These are phyloP conservation scores for Boletus rubroflammeus DNA, from an alignment of 768 basidiomycete genomes.

Conservation along the genomic window DNA sequence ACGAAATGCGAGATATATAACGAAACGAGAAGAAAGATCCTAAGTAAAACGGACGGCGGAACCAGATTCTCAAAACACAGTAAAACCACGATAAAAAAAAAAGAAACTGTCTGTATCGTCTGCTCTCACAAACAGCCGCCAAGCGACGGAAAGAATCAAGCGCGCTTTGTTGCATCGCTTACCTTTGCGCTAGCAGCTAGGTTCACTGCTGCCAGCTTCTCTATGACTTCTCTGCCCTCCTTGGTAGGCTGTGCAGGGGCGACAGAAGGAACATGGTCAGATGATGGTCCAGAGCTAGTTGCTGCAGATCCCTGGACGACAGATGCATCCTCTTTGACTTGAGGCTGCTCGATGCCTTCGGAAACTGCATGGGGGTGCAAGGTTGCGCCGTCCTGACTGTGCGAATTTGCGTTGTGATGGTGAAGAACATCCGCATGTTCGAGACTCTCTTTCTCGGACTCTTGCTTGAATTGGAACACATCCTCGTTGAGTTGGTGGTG, in stretches of 20 bases:
- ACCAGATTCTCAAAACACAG: not conserved
- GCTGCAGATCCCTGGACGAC: conserved; percentile 2
- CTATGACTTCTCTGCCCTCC: conserved; percentile 23
- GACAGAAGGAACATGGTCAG: conserved; percentile 1
- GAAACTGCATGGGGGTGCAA: not conserved
- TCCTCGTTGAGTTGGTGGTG: conserved; percentile 54
- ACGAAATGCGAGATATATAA: conserved; percentile 5
- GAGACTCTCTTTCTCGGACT: conserved; percentile 57
- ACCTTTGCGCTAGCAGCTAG: conserved; percentile 33
- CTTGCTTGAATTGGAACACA: conserved; percentile 70
- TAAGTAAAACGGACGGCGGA: not conserved
- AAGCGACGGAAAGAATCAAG: conserved; percentile 12
- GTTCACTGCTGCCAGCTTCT: conserved; percentile 27
- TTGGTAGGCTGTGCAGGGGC: conserved; percentile 10
- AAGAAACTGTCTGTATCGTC: not conserved
- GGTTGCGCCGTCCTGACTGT: not conserved
- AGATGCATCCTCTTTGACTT: not conserved
- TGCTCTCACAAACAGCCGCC: not conserved
- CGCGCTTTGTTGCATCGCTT: conserved; percentile 11
- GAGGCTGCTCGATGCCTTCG: not conserved
- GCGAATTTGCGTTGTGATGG: conserved; percentile 38
- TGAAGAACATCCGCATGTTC: conserved; percentile 47
- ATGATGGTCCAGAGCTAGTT: not conserved
- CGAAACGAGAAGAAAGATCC: not conserved
- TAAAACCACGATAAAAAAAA: not conserved